Evolutionary conservation across 2,329 filamentous ascomycete genomes (phyloP), one percentile per base, ranked within the genome.

Genomic region (Rutstroemia sp.): DNA sequence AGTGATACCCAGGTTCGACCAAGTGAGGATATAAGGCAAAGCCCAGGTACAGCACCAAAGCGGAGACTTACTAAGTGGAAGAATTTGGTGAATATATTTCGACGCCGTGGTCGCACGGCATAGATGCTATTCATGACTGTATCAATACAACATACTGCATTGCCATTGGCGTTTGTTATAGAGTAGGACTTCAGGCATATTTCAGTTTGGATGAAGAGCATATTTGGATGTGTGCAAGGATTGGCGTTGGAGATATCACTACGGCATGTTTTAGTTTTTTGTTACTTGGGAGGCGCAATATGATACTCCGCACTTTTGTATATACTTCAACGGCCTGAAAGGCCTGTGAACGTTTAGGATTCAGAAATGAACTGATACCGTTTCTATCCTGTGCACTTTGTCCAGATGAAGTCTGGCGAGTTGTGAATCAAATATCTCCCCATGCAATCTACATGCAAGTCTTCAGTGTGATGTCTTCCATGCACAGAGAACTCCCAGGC

Each of bases 31-130:
- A 12, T 30, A 5, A 25, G 41, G 30, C 46, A 56, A 54, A 34
- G 57, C 48, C 16, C 58, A 56, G 21, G 38, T 19, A 21, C 9
- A 19, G 19, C 47, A 14, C 4, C 44, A 19, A 66, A 63, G 46
- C 54, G 57, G 12, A 68, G 64, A 57, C 21, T 45, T 16, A 54
- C 64, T 34, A 57, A 60, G 38, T 69, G 67, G 67, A 68, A 63
- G 52, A 34, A 51, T 2, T 62, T 69, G 8, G 61, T 59, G 1
- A 64, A 65, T 49, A 51, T 65, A 16, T 65, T 69, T 58, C 63
- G 64, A 37, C 58, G 60, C 41, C 50, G 53, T 12, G 55, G 60
- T 17, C 45, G 17, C 48, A 21, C n/a, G 1, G n/a, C 38, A 17
- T 51, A 48, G 16, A 21, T 19, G 25, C 21, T 44, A 21, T 19